These are phyloP conservation scores for Hypholoma fasciculare DNA, from an alignment of 768 basidiomycete species.

Conservation along the genomic window DNA sequence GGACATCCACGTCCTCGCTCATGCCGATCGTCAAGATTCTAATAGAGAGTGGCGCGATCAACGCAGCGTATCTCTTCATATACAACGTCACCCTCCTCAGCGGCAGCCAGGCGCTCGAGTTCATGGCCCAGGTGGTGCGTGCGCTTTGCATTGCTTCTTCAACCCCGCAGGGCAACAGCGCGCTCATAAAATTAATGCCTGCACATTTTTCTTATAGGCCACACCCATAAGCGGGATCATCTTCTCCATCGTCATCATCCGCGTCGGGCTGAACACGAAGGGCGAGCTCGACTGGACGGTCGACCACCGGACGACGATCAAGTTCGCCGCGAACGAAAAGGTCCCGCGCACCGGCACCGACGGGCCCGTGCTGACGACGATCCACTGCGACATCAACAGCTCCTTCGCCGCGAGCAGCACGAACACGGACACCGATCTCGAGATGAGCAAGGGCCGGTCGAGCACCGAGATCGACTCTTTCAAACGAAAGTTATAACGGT, in stretches of 20 bases:
- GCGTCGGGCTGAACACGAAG: constrained; percentile 8
- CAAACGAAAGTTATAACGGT: background rate
- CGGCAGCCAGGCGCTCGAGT: constrained; percentile 10
- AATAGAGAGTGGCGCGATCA: constrained; percentile 11
- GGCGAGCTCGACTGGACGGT: constrained; percentile 12
- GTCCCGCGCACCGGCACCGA: background rate
- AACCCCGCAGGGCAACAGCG: too few species aligned
- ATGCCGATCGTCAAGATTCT: constrained; percentile 13
- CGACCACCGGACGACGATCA: constrained; percentile 7
- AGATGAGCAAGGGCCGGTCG: background rate
- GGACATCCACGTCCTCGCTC: background rate
- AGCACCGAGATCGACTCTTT: background rate
- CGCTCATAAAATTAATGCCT: too few species aligned
- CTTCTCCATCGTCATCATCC: constrained; percentile 11
- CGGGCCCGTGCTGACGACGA: background rate
- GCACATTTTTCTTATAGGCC: background rate
- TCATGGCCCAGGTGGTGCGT: constrained; percentile 13
- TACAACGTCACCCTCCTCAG: constrained; percentile 12
- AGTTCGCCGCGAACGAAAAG: constrained; percentile 1
- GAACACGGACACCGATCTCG: background rate
- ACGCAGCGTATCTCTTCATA: constrained; percentile 12
- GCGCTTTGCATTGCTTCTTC: too few species aligned
- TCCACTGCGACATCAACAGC: background rate
- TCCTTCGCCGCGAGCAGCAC: background rate
- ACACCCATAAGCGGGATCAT: constrained; percentile 10